These are phyloP conservation scores for Cyclotella kingstonii DNA, from an alignment of 108 stramenopile species.

Conservation along the genomic window DNA sequence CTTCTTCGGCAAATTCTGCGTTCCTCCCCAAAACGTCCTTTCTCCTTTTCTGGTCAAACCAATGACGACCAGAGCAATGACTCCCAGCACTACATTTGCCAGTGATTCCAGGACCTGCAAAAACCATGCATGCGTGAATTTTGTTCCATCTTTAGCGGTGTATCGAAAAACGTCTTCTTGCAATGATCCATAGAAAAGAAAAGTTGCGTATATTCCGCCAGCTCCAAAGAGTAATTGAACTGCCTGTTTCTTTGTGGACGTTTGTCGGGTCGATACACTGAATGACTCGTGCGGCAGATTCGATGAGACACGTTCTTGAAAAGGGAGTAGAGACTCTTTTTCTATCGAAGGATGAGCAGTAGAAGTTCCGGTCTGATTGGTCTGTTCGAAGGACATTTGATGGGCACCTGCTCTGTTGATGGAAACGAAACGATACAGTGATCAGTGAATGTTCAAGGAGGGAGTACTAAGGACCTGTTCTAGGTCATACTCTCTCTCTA, in stretches of 20 bases:
- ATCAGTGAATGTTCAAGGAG: too few species aligned
- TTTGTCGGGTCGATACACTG: not conserved
- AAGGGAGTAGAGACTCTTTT: conserved; percentile 1
- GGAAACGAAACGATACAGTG: too few species aligned
- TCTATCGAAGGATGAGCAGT: not conserved
- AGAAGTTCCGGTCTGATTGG: not conserved
- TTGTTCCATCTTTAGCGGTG: conserved; percentile 48
- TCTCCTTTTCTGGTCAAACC: conserved; percentile 23
- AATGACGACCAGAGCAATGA: conserved; percentile 38
- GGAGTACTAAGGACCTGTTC: too few species aligned
- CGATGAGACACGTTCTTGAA: conserved; percentile 2
- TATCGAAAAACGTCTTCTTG: conserved; percentile 88
- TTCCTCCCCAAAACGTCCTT: conserved; percentile 32
- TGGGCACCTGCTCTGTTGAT: not conserved
- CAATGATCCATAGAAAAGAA: conserved; percentile 76
- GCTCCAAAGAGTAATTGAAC: conserved; percentile 59
- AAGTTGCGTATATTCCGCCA: conserved; percentile 81
- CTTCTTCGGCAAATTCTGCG: conserved; percentile 43
- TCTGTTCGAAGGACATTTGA: conserved; percentile 3
- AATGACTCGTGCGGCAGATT: not conserved
- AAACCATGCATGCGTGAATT: conserved; percentile 72
- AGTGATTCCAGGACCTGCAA: conserved; percentile 70
- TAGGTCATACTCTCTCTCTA: too few species aligned
- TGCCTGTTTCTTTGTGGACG: conserved; percentile 32
- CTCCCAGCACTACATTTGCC: conserved; percentile 60